These are phyloP conservation scores for Barbarea vulgaris DNA, from an alignment of 345 rosid genomes.

Conservation along the genomic window DNA sequence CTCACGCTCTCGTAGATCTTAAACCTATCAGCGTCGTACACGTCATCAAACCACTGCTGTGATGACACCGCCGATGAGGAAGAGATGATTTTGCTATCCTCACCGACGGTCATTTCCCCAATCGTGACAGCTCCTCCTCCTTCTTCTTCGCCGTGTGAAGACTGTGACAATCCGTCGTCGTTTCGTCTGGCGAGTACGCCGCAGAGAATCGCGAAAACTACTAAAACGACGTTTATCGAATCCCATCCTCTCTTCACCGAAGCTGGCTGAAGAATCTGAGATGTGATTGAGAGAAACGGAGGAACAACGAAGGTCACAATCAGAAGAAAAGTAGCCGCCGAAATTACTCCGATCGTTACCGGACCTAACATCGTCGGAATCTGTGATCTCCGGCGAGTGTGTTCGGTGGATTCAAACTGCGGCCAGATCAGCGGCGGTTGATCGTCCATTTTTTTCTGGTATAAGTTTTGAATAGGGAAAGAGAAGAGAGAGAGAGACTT, in stretches of 20 bases:
- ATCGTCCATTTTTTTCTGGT: slow-evolving; percentile 41
- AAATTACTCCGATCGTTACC: slow-evolving; percentile 47
- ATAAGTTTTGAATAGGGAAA: not conserved
- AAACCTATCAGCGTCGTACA: slow-evolving; percentile 36
- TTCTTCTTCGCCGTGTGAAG: not conserved
- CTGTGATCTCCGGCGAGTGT: slow-evolving; percentile 46
- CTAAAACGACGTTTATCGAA: slow-evolving; percentile 57
- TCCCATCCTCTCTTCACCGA: slow-evolving; percentile 70
- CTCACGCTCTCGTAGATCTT: slow-evolving; percentile 40
- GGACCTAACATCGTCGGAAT: slow-evolving; percentile 46
- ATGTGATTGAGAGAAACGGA: slow-evolving; percentile 48
- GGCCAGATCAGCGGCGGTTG: slow-evolving; percentile 55
- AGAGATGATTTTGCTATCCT: slow-evolving; percentile 8
- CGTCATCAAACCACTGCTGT: slow-evolving; percentile 53
- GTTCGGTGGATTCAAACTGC: slow-evolving; percentile 42
- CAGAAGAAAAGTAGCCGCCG: slow-evolving; percentile 61
- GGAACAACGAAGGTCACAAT: slow-evolving; percentile 50
- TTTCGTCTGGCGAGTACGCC: slow-evolving; percentile 65
- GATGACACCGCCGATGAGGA: slow-evolving; percentile 22
- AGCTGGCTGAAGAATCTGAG: slow-evolving; percentile 49
- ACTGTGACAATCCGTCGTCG: slow-evolving; percentile 49
- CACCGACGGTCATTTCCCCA: slow-evolving; percentile 8
- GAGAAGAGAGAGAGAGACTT: slow-evolving; percentile 25
- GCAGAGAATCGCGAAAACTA: slow-evolving; percentile 69
- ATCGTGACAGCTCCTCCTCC: slow-evolving; percentile 15